A percentile compares a stretch with the other conserved stretches of the same genome.
Conservation (phyloP, 345 rosid species). For the Bruguiera gymnorhiza region DNA sequence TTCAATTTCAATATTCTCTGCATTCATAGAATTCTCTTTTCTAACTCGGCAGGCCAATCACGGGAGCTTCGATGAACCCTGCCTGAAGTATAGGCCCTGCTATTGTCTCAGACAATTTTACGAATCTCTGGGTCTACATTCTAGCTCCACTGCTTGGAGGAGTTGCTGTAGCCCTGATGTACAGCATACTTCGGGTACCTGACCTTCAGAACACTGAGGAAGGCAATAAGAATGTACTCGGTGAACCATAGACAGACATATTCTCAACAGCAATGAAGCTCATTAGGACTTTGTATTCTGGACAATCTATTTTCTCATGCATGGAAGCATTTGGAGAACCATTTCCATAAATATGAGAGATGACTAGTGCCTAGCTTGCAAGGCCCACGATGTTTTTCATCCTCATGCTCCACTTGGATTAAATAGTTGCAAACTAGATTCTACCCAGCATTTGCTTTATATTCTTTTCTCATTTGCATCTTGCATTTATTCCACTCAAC, state of each 20-base stretch:
- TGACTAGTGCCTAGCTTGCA: not conserved
- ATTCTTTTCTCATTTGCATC: not conserved
- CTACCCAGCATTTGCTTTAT: not conserved
- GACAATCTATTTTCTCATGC: not conserved
- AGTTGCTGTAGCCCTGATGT: conserved; percentile 28
- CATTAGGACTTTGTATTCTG: not conserved
- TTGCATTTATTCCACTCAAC: not conserved
- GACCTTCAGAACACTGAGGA: conserved; percentile 25
- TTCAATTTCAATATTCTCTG: not conserved
- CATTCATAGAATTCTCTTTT: not conserved
- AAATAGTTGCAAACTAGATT: not conserved
- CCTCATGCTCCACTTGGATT: not conserved
- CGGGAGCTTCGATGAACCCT: conserved; percentile 61
- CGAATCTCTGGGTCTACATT: conserved; percentile 44
- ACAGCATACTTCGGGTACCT: conserved; percentile 31
- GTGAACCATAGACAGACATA: conserved; percentile 4
- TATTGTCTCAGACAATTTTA: conserved; percentile 35
- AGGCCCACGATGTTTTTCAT: not conserved
- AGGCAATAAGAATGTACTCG: not conserved
- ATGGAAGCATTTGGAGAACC: not conserved
- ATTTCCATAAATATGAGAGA: not conserved
- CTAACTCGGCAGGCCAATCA: conserved; percentile 39
- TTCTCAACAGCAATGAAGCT: not conserved
- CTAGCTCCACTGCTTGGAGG: conserved; percentile 46
- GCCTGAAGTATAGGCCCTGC: conserved; percentile 57